These are phyloP conservation scores for Venturia aucupariae DNA, from an alignment of 2,329 filamentous ascomycete genomes.

Conservation along the genomic window DNA sequence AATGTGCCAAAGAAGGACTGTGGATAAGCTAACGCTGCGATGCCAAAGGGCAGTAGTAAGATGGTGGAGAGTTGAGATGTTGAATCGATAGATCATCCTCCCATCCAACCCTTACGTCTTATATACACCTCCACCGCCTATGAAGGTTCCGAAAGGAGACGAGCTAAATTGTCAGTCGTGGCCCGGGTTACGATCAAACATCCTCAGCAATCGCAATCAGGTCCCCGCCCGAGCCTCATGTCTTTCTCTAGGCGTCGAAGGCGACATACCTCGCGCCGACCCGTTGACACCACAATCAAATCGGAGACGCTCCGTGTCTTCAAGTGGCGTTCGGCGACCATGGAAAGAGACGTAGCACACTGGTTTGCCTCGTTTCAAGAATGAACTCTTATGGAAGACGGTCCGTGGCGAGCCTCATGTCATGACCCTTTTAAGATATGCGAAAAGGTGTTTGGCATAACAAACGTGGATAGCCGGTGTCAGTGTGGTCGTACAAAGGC, in stretches of 20 bases:
- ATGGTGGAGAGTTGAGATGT: background rate
- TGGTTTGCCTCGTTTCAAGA: background rate
- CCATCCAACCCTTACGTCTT: background rate
- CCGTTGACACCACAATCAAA: background rate
- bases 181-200: conserved; percentile 1
- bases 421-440: background rate
- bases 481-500: background rate
- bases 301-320: background rate
- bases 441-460: background rate
- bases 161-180: background rate
- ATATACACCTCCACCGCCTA: background rate
- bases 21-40: background rate
- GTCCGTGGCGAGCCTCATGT: background rate
- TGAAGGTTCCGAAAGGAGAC: background rate
- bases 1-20: background rate
- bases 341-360: background rate
- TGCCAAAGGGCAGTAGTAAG: background rate
- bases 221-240: background rate
- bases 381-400: background rate
- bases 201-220: background rate
- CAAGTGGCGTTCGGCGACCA: background rate
- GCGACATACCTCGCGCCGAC: background rate
- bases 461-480: background rate
- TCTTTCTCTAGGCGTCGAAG: background rate
- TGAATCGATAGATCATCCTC: background rate